Conservation (phyloP, 2,329 filamentous ascomycete species). For the Metarhizium rileyi region DNA sequence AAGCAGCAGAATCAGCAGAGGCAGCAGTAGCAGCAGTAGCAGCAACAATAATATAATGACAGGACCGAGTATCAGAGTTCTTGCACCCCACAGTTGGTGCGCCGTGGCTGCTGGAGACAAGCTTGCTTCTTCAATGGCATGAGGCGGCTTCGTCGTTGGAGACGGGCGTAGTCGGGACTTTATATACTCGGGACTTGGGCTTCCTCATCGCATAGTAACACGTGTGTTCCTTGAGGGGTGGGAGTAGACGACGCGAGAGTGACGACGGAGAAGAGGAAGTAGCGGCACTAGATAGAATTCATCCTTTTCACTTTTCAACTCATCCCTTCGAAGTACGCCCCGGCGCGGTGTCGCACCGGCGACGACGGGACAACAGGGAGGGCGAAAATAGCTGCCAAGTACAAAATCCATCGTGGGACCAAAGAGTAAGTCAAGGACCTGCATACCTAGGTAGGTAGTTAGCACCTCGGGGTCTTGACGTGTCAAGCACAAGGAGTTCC, state of each 20-base stretch:
- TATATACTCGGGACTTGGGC: constrained; percentile 7
- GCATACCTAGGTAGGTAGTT: not conserved
- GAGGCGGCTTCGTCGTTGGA: not conserved
- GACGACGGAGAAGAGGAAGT: not conserved
- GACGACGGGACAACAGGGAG: too few relatives aligned
- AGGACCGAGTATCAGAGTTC: not conserved
- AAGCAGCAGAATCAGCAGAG: too few relatives aligned
- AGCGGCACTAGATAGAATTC: too few relatives aligned
- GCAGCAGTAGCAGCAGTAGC: too few relatives aligned
- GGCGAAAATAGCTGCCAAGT: not conserved
- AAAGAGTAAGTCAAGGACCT: not conserved
- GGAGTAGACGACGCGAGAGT: not conserved
- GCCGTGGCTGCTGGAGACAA: not conserved
- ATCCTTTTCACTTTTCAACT: too few relatives aligned
- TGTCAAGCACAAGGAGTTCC: not conserved
- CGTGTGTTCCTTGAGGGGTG: not conserved
- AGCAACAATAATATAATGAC: too few relatives aligned
- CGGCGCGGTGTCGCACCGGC: too few relatives aligned
- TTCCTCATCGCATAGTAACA: not conserved
- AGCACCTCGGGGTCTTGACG: not conserved
- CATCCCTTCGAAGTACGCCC: too few relatives aligned
- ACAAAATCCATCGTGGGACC: not conserved
- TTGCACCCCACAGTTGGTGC: not conserved
- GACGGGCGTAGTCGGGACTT: constrained; percentile 7
- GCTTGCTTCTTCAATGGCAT: not conserved